These are phyloP conservation scores for Trifolium pratense DNA, from an alignment of 306 rosid species.

Conservation along the genomic window DNA sequence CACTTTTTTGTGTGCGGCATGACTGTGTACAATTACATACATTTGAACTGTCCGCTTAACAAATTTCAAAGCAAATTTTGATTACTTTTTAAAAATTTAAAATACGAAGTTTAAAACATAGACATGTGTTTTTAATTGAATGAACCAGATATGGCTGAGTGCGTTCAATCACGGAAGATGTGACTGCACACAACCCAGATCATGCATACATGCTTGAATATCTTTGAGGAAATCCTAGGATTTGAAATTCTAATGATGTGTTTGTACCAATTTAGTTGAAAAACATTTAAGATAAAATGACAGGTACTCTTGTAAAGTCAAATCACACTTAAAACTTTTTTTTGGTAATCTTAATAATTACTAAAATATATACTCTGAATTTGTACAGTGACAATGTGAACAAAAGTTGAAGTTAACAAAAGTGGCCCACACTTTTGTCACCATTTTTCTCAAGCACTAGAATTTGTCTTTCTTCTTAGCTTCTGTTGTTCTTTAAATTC, in stretches of 20 bases:
- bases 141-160: neutral
- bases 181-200: neutral
- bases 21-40: neutral
- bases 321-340: constrained; percentile 35
- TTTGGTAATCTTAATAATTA: constrained; percentile 16
- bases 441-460: constrained; percentile 32
- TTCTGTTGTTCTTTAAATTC: constrained; percentile 42
- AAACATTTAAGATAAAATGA: constrained; percentile 37
- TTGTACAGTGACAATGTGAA: constrained; percentile 16
- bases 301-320: constrained; percentile 53
- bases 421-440: constrained; percentile 57
- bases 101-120: neutral
- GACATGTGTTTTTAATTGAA: neutral
- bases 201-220: constrained; percentile 19
- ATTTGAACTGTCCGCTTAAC: neutral
- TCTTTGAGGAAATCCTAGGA: constrained; percentile 4
- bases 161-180: neutral
- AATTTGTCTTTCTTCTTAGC: constrained; percentile 37
- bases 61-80: neutral
- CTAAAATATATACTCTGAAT: constrained; percentile 39
- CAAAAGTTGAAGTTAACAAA: constrained; percentile 30
- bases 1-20: neutral
- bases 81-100: neutral
- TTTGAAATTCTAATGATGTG: constrained; percentile 47
- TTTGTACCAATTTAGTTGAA: constrained; percentile 64